Evolutionary conservation across 2,329 filamentous ascomycete genomes (phyloP), one percentile per base, ranked within the genome.

Genomic region (Hymenoscyphus fraxineus): DNA sequence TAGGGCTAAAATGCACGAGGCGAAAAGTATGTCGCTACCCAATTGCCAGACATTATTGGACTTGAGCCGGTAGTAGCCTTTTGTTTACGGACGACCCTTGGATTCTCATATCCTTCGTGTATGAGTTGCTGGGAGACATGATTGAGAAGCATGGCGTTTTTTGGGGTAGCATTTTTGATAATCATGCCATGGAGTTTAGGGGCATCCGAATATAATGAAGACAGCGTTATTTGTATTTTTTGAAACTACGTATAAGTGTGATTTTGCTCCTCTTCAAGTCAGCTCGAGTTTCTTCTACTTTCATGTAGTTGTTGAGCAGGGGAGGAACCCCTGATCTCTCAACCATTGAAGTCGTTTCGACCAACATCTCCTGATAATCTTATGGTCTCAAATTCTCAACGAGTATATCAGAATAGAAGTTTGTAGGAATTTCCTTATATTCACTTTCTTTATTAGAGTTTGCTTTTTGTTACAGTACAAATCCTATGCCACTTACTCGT

Each of bases 41-140:
- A 83, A 79, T 70, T 90, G 88, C 76, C 79, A 79, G 71, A 81
- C 80, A 68, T 73, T 89, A 70, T 73, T 86, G 76, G 80, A 80
- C 61, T 71, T 75, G 39, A 57, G 54, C 22, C 65, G 62, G 60
- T 41, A n/a, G 38, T 58, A 27, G 60, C 51, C 62, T 56, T 61
- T 27, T 40, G n/a, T 51, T 51, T 27, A 51, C 22, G 19, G 22
- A 54, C 47, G 47, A 54, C 22, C 19, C 19, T 27, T 54, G 47
- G 19, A 31, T 54, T 27, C 47, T 27, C 47, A 54, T 62, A 63
- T 56, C 32, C 65, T 41, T 57, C 41, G 35, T 71, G 67, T 67
- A 67, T 64, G 59, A 67, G 32, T 64, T 67, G 40, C 57, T 60
- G 35, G 57, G 65, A 19, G 39, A 16, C 15, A 61, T 40, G 35